Evolutionary conservation across 208 protist genomes (phyloP), one percentile per base, ranked within the genome.

Genomic region (Naegleria lovaniensis): DNA sequence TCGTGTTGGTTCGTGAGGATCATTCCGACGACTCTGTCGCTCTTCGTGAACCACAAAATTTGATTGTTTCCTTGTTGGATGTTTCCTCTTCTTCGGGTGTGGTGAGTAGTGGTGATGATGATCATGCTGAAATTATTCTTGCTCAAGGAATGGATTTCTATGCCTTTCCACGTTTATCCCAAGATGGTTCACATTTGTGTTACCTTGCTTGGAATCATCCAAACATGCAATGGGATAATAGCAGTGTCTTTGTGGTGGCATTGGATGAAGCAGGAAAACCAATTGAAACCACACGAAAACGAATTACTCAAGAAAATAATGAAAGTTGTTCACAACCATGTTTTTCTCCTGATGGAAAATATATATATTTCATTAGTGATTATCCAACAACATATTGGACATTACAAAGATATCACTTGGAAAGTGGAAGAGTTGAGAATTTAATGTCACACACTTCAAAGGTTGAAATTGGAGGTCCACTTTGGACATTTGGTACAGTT

Each of bases 141-240:
- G 91, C 89, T 39, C 13, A 11, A 43, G 92, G 92, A 36, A 75
- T 29, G 38, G 92, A 93, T 79, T 93, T 93, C 51, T 91, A 92
- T 41, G 11, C 41, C 9, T 36, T 15, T 43, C 92, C 92, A 25
- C 89, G 51, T 85, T 0, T 93, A 36, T 90, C 76, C 6, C n/a
- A 25, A 11, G 58, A 86, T 90, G 41, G 89, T 36, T 19, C 13
- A 16, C 7, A 43, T 33, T 85, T 93, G 11, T 48, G 83, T 9
- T 93, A 33, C 22, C 9, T 93, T 52, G 15, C 67, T 33, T 93
- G 92, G 92, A 92, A 43, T 43, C 43, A 84, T 83, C 92, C 92
- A 33, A 92, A 92, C 29, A 93, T 93, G 92, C 92, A 91, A 48
- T 90, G 84, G 83, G 33, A 92, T 38, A 48, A 83, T 22, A 39